Base-by-base conservation (phyloP, 148 eudicot genomes). In the Silene latifolia region DNA sequence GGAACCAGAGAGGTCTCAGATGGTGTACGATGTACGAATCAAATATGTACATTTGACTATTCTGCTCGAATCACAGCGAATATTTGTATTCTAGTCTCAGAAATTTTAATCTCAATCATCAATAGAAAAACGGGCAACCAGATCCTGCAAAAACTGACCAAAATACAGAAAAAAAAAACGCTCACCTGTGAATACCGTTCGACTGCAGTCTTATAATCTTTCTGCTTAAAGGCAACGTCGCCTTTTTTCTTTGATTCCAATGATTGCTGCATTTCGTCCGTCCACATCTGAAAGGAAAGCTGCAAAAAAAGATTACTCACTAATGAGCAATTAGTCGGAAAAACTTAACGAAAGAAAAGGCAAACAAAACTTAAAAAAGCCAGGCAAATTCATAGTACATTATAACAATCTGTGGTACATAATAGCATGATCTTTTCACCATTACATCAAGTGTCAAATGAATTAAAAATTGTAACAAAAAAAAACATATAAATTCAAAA, bases 231-330 rank as follows among this genome's bases (percentile, higher is more conserved):
- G 39, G 75, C 74, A 78, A 62, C 54, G 69, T 88, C 92, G 60
- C 92, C 92, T 75, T 85, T 85, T 78, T 88, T 88, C 88, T 86
- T 88, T 56, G 88, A 85, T 63, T 80, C 87, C 70, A 88, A 69
- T 7, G 87, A 81, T 72, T 73, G 84, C 76, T 86, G 87, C 89
- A 88, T 86, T 81, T 88, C 87, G 69, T 88, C 89, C 10, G 92
- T 88, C 92, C 92, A 88, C 87, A 88, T 76, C 77, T 88, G 92
- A 75, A 88, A 88, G 57, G 92, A 88, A 18, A 88, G 88, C 92
- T 88, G 88, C 82, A 74, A 48, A 58, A 51, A 32, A 61, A 24
- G 18, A 71, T 12, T 15, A 51, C 11, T 20, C 46, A 9, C 47
- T 1, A 15, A 69, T 76, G 27, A 82, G 72, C 21, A 69, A 48